Evolutionary conservation across 1,284 basidiomycete species (phyloP), one percentile per base, ranked within the genome.

Genomic region (Cryptococcus wingfieldii): DNA sequence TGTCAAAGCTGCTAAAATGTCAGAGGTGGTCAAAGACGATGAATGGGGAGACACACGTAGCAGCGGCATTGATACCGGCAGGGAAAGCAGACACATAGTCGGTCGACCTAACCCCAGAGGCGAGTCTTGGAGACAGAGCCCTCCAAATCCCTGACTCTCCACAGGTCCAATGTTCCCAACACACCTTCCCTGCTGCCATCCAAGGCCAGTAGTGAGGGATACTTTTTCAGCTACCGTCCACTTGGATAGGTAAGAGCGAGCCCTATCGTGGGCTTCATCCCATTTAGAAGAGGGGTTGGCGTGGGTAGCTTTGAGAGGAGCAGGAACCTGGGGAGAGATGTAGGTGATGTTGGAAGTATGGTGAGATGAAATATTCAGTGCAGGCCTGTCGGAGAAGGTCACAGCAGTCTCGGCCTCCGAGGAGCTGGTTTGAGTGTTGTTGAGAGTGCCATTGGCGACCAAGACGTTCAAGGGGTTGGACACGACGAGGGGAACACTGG

Each of bases 61-160:
- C 79, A 6, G 85, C 87, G 8, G 80, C 82, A 66, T 88, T 89
- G 75, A 89, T 84, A 16, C 80, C 87, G n/a, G 86, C 82, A 7
- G 88, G 86, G 74, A 89, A 89, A 3, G 81, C 84, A 25, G 84
- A 84, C 7, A 83, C 81, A n/a, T 77, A 70, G 66, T 86, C 84
- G 0, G 83, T 81, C 61, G 81, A 81, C 53, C 87, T 80, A 25
- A 88, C 82, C 12, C 87, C 4, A 76, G 57, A 0, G 80, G 80
- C 12, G 65, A 66, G 59, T 82, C 80, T 59, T 79, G 67, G 49
- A 89, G 77, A 68, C 88, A 90, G 25, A 89, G 77, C 0, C 87
- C 87, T 1, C 81, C 80, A 74, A 86, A 89, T 41, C 79, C 79
- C 56, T 85, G 83, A 2, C 80, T 79, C 0, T 82, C 78, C 46